Base-by-base conservation (phyloP, 441 rosid genomes). In the Brassica balearica region DNA sequence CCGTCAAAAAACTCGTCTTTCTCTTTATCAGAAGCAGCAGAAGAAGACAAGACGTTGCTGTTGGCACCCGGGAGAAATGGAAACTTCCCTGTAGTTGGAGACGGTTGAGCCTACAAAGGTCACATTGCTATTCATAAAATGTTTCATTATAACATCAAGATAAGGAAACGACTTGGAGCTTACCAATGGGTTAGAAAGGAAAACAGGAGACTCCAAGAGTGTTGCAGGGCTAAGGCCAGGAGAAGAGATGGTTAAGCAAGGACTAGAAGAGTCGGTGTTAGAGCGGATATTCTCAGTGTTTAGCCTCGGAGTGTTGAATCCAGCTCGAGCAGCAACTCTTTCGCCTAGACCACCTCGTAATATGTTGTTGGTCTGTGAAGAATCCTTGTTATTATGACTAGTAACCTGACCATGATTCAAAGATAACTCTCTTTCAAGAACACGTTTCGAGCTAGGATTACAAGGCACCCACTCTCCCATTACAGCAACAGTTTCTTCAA, bases 61-160 rank as follows among this genome's bases (percentile, higher is more conserved):
- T 74, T 79, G 11, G 71, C 80, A 82, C 85, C 84, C 2, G 89
- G 87, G 48, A 88, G 41, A 77, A 91, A 92, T 2, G 90, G 78
- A 74, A 95, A 89, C 56, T 93, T 93, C 65, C 98, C 99, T 11
- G 99, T 95, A 22, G 99, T 95, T n/a, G 99, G 99, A 78, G 99
- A 95, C 34, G 98, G 96, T 78, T 93, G 97, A 71, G 90, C 99
- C 99, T 95, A 89, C 82, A 23, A 25, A 25, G 27, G 27, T 25
- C 27, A 25, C 27, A 25, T 25, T 25, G 27, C 27, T 25, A 25
- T 25, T 25, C 27, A 25, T 25, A 25, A 25, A 25, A 25, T 25
- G 6, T 0, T 67, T 2, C 25, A 20, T 0, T 11, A 43, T n/a
- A 51, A 1, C 20, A 72, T 73, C 10, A 3, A 38, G 5, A 23